These are phyloP conservation scores for Hypoxylon lenormandii DNA, from an alignment of 495 filamentous ascomycete species.

Conservation along the genomic window DNA sequence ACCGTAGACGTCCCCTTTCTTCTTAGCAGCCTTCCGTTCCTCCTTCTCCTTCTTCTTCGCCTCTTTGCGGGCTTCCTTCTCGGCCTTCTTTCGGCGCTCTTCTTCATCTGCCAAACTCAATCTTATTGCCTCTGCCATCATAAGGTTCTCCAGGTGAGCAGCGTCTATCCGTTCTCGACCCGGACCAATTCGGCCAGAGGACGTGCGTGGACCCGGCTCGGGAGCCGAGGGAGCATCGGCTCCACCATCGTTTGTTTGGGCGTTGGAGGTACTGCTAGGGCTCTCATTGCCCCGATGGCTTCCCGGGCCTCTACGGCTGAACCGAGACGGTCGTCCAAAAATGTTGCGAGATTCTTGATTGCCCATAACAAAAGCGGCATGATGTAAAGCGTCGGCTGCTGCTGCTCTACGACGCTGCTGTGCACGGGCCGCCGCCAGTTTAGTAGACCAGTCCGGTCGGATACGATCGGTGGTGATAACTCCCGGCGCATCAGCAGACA, in stretches of 20 bases:
- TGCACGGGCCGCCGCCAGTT: constrained; percentile 83
- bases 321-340: constrained; percentile 58
- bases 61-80: constrained; percentile 83
- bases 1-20: constrained; percentile 63
- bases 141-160: constrained; percentile 89
- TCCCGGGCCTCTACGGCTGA: constrained; percentile 63
- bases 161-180: constrained; percentile 43
- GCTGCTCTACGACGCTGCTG: constrained; percentile 88
- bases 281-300: constrained; percentile 50
- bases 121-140: constrained; percentile 96
- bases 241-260: constrained; percentile 50
- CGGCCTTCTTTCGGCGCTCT: constrained; percentile 81
- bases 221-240: constrained; percentile 44
- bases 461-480: constrained; percentile 93
- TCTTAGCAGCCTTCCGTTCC: constrained; percentile 81
- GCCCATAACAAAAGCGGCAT: constrained; percentile 92
- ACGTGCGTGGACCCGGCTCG: constrained; percentile 38
- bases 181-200: constrained; percentile 33
- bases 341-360: constrained; percentile 61
- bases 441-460: constrained; percentile 93
- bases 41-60: constrained; percentile 86
- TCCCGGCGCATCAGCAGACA: constrained; percentile 80
- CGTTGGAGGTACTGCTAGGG: constrained; percentile 46
- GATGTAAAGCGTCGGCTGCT: constrained; percentile 92
- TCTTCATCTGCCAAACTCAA: constrained; percentile 90